Conservation (phyloP, 352 stramenopile species). For the Phytopythium sindhum region DNA sequence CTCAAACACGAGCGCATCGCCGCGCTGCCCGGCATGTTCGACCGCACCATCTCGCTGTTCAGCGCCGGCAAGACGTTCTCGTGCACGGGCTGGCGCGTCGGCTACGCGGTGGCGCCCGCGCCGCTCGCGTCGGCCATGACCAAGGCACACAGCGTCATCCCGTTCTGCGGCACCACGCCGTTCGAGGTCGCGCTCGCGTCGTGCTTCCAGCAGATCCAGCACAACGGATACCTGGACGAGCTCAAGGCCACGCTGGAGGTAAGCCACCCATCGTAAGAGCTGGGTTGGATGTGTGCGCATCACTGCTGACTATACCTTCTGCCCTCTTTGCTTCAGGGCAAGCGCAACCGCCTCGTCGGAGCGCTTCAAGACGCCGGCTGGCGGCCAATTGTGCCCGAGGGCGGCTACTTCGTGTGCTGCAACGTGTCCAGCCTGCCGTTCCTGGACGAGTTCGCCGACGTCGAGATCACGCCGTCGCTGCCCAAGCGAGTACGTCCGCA, state of each 20-base stretch:
- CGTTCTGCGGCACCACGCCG: slow-evolving; percentile 94
- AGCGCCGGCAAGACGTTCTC: slow-evolving; percentile 93
- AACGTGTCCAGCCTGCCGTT: slow-evolving; percentile 67
- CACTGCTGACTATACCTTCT: background rate
- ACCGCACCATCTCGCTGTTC: slow-evolving; percentile 91
- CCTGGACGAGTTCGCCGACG: slow-evolving; percentile 68
- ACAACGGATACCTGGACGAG: slow-evolving; percentile 84
- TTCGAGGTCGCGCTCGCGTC: slow-evolving; percentile 92
- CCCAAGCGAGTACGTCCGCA: slow-evolving; percentile 45
- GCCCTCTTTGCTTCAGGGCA: slow-evolving; percentile 36
- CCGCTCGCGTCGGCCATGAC: slow-evolving; percentile 59
- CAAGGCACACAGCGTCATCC: slow-evolving; percentile 79
- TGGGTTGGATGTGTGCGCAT: background rate
- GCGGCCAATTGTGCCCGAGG: slow-evolving; percentile 89
- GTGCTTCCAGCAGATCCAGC: slow-evolving; percentile 84
- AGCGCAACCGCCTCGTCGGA: slow-evolving; percentile 83
- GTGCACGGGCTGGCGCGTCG: slow-evolving; percentile 92
- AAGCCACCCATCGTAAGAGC: background rate
- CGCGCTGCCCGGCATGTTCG: slow-evolving; percentile 76
- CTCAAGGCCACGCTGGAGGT: slow-evolving; percentile 59
- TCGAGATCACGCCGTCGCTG: slow-evolving; percentile 45
- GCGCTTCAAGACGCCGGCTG: slow-evolving; percentile 81
- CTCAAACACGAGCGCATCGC: slow-evolving; percentile 67
- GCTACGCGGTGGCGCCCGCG: slow-evolving; percentile 68
- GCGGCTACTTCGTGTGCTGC: slow-evolving; percentile 95